Conservation (phyloP, 768 basidiomycete species). For the Suillus subluteus region DNA sequence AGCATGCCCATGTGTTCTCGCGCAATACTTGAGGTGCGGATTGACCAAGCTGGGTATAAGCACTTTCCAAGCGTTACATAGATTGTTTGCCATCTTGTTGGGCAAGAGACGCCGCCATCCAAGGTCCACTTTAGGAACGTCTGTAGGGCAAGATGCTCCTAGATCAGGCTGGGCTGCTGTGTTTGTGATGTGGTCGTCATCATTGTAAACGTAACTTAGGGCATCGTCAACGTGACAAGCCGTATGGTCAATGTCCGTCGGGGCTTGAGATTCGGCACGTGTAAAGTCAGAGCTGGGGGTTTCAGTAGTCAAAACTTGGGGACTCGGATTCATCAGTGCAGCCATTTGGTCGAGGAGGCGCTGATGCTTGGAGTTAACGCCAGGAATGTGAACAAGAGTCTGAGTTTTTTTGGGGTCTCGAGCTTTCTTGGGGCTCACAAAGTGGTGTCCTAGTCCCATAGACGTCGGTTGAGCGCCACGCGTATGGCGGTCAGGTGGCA, state of each 20-base stretch:
- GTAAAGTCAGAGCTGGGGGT: not conserved
- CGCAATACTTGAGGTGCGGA: not conserved
- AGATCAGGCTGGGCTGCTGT: not conserved
- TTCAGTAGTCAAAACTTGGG: not conserved
- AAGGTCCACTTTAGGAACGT: not conserved
- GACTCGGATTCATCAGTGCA: not conserved
- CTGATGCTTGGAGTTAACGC: not conserved
- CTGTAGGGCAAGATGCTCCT: not conserved
- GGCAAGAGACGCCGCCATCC: not conserved
- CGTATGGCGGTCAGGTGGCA: not conserved
- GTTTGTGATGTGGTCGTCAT: not conserved
- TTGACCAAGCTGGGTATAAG: not conserved
- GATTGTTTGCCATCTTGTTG: not conserved
- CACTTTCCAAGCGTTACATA: not conserved
- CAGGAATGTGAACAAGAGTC: conserved; percentile 9
- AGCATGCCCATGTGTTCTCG: not conserved
- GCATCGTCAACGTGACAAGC: too few species aligned
- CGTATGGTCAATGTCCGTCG: not conserved
- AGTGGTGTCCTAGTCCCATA: conserved; percentile 22
- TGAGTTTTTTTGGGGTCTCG: conserved; percentile 14
- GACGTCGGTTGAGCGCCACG: not conserved
- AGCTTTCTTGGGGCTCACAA: conserved; percentile 21
- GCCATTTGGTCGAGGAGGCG: not conserved
- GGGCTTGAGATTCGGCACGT: not conserved
- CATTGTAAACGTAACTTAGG: not conserved